These are phyloP conservation scores for Crotalaria pallida DNA, from an alignment of 306 rosid genomes.

Conservation along the genomic window DNA sequence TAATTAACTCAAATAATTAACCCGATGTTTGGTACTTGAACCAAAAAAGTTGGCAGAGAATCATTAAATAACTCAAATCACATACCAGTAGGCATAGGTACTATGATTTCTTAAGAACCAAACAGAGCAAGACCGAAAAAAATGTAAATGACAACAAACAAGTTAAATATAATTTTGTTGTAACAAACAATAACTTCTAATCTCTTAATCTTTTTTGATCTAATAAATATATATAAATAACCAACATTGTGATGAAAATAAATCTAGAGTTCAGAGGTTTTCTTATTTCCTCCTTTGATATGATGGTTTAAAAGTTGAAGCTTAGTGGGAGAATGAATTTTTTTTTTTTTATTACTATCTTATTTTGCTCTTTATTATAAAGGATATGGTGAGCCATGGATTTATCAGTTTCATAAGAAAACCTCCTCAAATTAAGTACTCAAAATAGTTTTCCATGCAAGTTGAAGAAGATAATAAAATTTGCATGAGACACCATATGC, in stretches of 20 bases:
- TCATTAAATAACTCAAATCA: no score
- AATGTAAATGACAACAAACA: not conserved
- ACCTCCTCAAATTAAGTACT: not conserved
- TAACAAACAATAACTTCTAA: not conserved
- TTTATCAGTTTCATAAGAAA: not conserved
- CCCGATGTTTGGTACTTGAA: no score
- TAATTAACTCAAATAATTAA: not conserved
- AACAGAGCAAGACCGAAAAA: conserved; percentile 9
- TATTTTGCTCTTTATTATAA: not conserved
- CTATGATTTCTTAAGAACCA: not conserved
- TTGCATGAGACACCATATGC: not conserved
- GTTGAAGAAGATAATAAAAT: not conserved
- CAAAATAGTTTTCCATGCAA: not conserved
- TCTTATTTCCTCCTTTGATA: not conserved
- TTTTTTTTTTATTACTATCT: not conserved
- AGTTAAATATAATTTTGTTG: no score
- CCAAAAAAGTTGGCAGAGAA: no score
- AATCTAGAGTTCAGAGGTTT: not conserved
- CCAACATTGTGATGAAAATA: not conserved
- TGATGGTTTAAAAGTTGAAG: not conserved
- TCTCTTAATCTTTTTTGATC: not conserved
- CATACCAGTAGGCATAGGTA: no score
- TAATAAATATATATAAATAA: not conserved
- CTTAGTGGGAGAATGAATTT: not conserved
- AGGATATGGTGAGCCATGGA: not conserved